Conservation (phyloP, 495 filamentous ascomycete genomes). For the Lophiostoma macrostomum region DNA sequence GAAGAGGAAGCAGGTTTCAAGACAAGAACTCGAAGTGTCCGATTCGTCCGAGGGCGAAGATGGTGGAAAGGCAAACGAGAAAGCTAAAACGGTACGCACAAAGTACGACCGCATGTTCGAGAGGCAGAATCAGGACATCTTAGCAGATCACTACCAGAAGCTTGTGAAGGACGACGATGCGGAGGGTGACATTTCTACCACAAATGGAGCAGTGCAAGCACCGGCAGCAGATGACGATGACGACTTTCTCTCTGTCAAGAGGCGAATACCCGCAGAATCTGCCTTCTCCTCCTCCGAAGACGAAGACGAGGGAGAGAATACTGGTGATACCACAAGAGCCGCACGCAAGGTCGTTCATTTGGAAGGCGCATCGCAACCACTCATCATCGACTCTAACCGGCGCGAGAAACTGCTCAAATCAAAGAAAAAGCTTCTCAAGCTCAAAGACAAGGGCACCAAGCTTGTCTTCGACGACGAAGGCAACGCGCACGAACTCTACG, state of each 20-base stretch:
- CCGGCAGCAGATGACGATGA: constrained; percentile 61
- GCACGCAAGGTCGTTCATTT: constrained; percentile 45
- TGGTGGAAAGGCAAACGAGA: constrained; percentile 43
- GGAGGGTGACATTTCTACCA: not conserved
- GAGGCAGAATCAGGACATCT: constrained; percentile 87
- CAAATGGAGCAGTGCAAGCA: constrained; percentile 33
- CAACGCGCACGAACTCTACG: constrained; percentile 75
- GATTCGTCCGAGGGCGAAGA: constrained; percentile 48
- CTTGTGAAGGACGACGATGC: constrained; percentile 66
- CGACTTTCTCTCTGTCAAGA: constrained; percentile 87
- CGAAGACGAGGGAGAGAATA: constrained; percentile 41
- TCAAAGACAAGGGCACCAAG: constrained; percentile 78
- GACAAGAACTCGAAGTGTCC: constrained; percentile 53
- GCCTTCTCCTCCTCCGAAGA: constrained; percentile 18
- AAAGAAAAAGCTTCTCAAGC: constrained; percentile 88
- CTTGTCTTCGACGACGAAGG: constrained; percentile 93
- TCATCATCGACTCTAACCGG: constrained; percentile 88
- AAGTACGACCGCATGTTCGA: constrained; percentile 98
- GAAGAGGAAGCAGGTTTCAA: constrained; percentile 78
- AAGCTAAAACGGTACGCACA: constrained; percentile 69
- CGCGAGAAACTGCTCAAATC: constrained; percentile 88
- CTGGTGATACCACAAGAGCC: constrained; percentile 32
- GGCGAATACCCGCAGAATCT: constrained; percentile 59
- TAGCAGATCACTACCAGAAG: constrained; percentile 87
- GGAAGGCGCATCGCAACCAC: constrained; percentile 52